Conservation (phyloP, 2,329 filamentous ascomycete genomes). For the Cucurbitaria berberidis region DNA sequence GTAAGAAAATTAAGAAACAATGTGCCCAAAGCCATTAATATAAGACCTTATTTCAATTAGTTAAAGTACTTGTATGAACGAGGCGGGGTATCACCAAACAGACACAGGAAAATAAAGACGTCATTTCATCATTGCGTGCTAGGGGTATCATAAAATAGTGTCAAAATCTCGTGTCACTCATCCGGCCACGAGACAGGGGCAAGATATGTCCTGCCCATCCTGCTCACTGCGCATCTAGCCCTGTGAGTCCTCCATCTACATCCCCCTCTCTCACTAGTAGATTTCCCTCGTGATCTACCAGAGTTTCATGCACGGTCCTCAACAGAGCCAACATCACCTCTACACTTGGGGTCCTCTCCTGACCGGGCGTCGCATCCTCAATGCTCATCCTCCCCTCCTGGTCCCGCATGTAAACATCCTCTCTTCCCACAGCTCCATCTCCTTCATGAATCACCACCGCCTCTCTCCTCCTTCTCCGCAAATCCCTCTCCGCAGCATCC, state of each 20-base stretch:
- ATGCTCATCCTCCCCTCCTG: conserved; percentile 20
- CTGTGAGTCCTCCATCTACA: not conserved
- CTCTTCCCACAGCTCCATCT: conserved; percentile 72
- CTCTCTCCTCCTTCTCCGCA: conserved; percentile 78
- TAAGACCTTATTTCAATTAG: too few relatives aligned
- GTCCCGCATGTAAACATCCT: conserved; percentile 75
- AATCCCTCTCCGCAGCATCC: conserved; percentile 69
- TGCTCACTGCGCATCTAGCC: not conserved
- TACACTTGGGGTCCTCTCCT: not conserved
- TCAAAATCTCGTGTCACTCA: not conserved
- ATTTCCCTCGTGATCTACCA: not conserved
- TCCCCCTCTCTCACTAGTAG: not conserved
- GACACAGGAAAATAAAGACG: too few relatives aligned
- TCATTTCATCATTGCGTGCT: not conserved
- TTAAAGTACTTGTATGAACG: too few relatives aligned
- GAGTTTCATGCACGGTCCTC: not conserved
- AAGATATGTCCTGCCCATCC: not conserved
- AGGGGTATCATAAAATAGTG: not conserved
- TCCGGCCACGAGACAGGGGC: not conserved
- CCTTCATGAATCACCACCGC: conserved; percentile 91
- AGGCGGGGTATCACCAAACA: too few relatives aligned
- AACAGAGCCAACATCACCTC: not conserved
- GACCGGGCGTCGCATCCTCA: not conserved
- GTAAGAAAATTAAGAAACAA: not conserved
- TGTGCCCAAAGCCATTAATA: not conserved